phyloP scores from a whole-genome alignment of 1,284 basidiomycete genomes.

The Rhodotorula sp. region DNA sequence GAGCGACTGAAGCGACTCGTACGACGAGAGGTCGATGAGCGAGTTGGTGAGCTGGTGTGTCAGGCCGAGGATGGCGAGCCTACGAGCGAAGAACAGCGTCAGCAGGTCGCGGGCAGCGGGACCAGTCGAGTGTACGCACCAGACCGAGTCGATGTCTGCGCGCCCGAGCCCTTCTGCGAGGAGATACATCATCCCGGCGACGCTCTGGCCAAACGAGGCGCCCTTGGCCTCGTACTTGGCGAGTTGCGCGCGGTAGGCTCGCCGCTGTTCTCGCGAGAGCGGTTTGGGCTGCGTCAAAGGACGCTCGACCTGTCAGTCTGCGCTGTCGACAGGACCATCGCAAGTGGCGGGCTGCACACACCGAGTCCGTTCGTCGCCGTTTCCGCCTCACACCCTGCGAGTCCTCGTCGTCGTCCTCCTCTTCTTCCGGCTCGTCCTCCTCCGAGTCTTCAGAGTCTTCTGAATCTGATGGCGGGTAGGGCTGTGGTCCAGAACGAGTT shows the following conservation, averaged over 20 bases:
- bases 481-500: slow-evolving; percentile 54
- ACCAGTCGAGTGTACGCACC: slow-evolving; percentile 58
- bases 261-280: slow-evolving; percentile 64
- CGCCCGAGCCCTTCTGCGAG: slow-evolving; percentile 86
- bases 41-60: slow-evolving; percentile 89
- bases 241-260: slow-evolving; percentile 63
- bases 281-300: slow-evolving; percentile 20
- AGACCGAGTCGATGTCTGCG: slow-evolving; percentile 88
- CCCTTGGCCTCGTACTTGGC: slow-evolving; percentile 83
- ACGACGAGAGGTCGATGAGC: slow-evolving; percentile 80
- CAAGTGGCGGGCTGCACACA: slow-evolving; percentile 1
- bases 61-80: slow-evolving; percentile 89
- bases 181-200: slow-evolving; percentile 83
- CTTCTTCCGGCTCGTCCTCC: slow-evolving; percentile 47
- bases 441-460: slow-evolving; percentile 60
- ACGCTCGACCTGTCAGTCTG: too few species aligned
- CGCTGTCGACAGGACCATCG: too few species aligned
- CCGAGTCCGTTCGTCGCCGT: slow-evolving; percentile 36
- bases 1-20: slow-evolving; percentile 75
- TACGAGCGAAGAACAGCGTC: slow-evolving; percentile 47
- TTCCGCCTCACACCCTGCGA: slow-evolving; percentile 37
- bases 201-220: slow-evolving; percentile 84
- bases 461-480: slow-evolving; percentile 69
- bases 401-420: slow-evolving; percentile 56
- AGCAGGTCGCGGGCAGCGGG: too few species aligned